Evolutionary conservation across 306 rosid genomes (phyloP).

Genomic region (Vigna radiata): DNA sequence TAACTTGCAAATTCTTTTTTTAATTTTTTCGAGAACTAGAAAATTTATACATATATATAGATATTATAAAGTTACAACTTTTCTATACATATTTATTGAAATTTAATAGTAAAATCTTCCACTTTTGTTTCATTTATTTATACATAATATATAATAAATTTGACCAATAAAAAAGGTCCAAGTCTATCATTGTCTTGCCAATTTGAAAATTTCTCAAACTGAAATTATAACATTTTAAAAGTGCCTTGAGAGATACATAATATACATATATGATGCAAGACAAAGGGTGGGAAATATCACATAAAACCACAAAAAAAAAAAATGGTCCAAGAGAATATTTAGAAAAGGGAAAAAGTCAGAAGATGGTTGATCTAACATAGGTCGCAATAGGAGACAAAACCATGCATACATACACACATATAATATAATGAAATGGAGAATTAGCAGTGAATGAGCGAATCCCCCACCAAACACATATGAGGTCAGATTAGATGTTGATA

Average conservation of each 20-base stretch:
- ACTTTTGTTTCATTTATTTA: neutral
- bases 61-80: neutral
- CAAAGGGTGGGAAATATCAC: conserved; percentile 19
- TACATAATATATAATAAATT: neutral
- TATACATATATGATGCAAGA: neutral
- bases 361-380: conserved; percentile 25
- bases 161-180: neutral
- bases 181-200: conserved; percentile 3
- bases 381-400: conserved; percentile 47
- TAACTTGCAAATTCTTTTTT: conserved; percentile 1
- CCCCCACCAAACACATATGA: conserved; percentile 34
- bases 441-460: conserved; percentile 15
- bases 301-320: neutral
- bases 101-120: neutral
- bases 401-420: conserved; percentile 19
- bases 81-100: neutral
- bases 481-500: conserved; percentile 41
- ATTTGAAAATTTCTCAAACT: neutral
- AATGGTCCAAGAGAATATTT: conserved; percentile 41
- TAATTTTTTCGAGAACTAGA: neutral
- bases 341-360: conserved; percentile 35
- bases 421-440: conserved; percentile 10
- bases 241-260: neutral
- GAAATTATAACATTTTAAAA: neutral
- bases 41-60: too few relatives aligned